Evolutionary conservation across 2,329 filamentous ascomycete genomes (phyloP), one percentile per base, ranked within the genome.

Genomic region (Aureobasidium namibiae): DNA sequence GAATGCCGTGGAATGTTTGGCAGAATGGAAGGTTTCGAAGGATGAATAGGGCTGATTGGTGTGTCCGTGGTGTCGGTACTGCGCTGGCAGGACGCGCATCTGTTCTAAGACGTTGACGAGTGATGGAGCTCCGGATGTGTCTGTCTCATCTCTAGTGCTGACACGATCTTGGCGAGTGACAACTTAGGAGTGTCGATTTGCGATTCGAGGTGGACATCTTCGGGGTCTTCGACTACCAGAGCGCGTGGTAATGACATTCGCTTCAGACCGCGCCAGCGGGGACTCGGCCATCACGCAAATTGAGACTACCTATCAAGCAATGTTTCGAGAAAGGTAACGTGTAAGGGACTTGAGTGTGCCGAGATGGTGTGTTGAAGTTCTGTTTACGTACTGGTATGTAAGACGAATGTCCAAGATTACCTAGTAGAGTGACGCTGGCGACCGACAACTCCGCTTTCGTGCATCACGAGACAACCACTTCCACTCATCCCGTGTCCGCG

Each of bases 251-350:
- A 81, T 87, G 77, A 84, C 87, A 68, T 82, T 84, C 42, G 86
- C 89, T 2, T 85, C 84, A 65, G 91, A 90, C 24, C 89, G 90
- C 29, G 94, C 89, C 24, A 91, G 88, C 76, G 85, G 82, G 74
- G 80, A 80, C 13, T 80, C 82, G 24, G 86, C 88, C 7, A 67
- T 82, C 63, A 80, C 86, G 74, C 85, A 89, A 75, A 67, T 78
- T 38, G 69, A 69, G 41, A 61, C n/a, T n/a, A n/a, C n/a, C n/a
- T n/a, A n/a, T n/a, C n/a, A n/a, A n/a, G n/a, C n/a, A n/a, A n/a
- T n/a, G n/a, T n/a, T n/a, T n/a, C n/a, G n/a, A n/a, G n/a, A n/a
- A n/a, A n/a, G 61, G 24, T 60, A 46, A 34, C 36, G 26, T 24
- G 29, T 42, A 42, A 42, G 24, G 7, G 13, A 39, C 29, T 4